Percentiles rank a stretch among this genome's conserved stretches.
Evolutionary conservation across 2,329 filamentous ascomycete species (phyloP).

Genomic region (Sordariomycetes sp.): DNA sequence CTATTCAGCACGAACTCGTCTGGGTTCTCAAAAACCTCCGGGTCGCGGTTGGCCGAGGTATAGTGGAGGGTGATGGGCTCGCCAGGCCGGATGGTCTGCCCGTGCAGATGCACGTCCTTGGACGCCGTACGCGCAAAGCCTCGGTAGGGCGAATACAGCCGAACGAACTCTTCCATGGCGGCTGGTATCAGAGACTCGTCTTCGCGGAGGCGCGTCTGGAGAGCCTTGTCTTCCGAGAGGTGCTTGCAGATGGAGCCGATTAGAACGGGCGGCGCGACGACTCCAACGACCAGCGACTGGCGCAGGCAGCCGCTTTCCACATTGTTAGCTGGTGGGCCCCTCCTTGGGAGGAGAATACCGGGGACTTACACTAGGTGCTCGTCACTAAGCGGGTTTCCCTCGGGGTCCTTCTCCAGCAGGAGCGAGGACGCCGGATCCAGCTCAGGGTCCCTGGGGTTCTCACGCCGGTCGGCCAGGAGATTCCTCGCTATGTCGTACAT

Average conservation of each 20-base stretch:
- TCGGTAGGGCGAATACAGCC: constrained; percentile 11
- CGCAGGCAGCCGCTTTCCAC: constrained; percentile 9
- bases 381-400: constrained; percentile 9
- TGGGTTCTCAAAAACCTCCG: constrained; percentile 9
- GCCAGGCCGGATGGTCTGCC: constrained; percentile 7
- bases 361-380: constrained; percentile 9
- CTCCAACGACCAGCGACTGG: constrained; percentile 11
- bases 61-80: constrained; percentile 11
- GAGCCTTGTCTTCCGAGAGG: constrained; percentile 9
- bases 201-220: constrained; percentile 7
- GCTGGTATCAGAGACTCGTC: constrained; percentile 11
- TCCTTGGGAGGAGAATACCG: neutral
- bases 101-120: constrained; percentile 8
- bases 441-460: constrained; percentile 9
- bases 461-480: constrained; percentile 9
- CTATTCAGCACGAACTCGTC: constrained; percentile 10
- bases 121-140: constrained; percentile 10
- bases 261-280: constrained; percentile 10
- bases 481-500: constrained; percentile 11
- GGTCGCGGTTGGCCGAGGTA: constrained; percentile 11
- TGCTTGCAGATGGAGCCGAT: constrained; percentile 12
- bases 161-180: constrained; percentile 11
- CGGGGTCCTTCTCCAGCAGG: constrained; percentile 7
- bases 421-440: constrained; percentile 12
- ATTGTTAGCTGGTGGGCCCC: neutral